phyloP scores from a whole-genome alignment of 2,329 filamentous ascomycete genomes.

The Diaporthe citriasiana region DNA sequence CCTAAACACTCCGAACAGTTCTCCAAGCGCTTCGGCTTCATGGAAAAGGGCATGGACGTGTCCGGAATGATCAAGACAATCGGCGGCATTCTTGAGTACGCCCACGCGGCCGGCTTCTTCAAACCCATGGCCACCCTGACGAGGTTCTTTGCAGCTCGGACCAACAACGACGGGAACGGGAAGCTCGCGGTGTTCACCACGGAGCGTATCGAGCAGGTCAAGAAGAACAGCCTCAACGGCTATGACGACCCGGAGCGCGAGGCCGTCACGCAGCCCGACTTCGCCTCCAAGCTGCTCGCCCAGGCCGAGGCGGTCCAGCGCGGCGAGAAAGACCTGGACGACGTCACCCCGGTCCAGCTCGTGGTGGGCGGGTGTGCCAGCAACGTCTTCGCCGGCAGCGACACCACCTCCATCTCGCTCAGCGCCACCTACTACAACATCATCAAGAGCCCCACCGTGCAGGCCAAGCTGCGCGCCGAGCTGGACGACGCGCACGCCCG shows the following conservation, averaged over 20 bases:
- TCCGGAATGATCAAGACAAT: conserved; percentile 61
- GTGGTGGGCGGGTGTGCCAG: conserved; percentile 43
- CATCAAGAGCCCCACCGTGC: conserved; percentile 48
- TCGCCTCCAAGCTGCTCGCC: conserved; percentile 58
- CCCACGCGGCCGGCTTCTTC: conserved; percentile 16
- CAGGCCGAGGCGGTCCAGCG: conserved; percentile 55
- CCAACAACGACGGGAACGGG: neutral
- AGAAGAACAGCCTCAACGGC: conserved; percentile 26
- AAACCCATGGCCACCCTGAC: neutral
- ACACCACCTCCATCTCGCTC: conserved; percentile 64
- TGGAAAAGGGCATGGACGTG: conserved; percentile 61
- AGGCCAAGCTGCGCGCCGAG: conserved; percentile 47
- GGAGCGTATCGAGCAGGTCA: conserved; percentile 20
- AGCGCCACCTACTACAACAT: conserved; percentile 60
- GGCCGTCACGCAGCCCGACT: conserved; percentile 46
- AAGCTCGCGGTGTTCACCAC: neutral
- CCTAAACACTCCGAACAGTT: conserved; percentile 69
- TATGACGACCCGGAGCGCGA: conserved; percentile 15
- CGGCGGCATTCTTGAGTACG: conserved; percentile 46
- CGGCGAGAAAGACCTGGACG: conserved; percentile 50
- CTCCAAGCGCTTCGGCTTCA: conserved; percentile 57
- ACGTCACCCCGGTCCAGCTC: neutral
- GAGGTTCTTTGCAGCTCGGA: neutral
- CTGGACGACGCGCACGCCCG: conserved; percentile 49
- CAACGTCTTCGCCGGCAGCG: conserved; percentile 56